phyloP scores from a whole-genome alignment of 2,329 filamentous ascomycete genomes.

The Calonectria henricotiae region DNA sequence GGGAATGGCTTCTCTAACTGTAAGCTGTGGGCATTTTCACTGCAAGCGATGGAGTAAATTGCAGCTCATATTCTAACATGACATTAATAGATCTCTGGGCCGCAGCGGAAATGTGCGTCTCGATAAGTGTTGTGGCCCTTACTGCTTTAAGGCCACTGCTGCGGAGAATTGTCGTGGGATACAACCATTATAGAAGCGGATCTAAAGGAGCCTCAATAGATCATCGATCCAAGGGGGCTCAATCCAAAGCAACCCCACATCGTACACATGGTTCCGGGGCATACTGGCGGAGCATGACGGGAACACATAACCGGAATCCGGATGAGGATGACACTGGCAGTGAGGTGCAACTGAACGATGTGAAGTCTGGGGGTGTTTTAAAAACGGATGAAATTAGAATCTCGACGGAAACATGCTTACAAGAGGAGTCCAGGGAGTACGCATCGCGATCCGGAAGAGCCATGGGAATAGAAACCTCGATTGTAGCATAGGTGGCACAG shows the following conservation, averaged over 20 bases:
- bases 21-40: constrained; percentile 1
- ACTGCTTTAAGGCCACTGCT: constrained; percentile 39
- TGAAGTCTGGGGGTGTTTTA: constrained; percentile 25
- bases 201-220: constrained; percentile 18
- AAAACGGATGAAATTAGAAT: constrained; percentile 40
- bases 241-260: not conserved
- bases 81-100: constrained; percentile 40
- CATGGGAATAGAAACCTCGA: constrained; percentile 24
- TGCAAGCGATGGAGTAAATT: not conserved
- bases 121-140: constrained; percentile 41
- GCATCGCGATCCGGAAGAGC: not conserved
- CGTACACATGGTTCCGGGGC: not conserved
- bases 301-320: not conserved
- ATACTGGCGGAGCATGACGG: constrained; percentile 30
- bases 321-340: constrained; percentile 29
- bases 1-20: constrained; percentile 39
- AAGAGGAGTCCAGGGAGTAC: constrained; percentile 5
- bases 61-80: not conserved
- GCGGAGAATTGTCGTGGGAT: constrained; percentile 22
- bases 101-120: constrained; percentile 41
- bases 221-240: not conserved
- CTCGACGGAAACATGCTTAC: constrained; percentile 26
- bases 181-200: constrained; percentile 25
- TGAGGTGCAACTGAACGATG: constrained; percentile 34
- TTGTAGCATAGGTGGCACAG: not conserved